Conservation (phyloP, 306 rosid species). For the Albizia julibrissin region DNA sequence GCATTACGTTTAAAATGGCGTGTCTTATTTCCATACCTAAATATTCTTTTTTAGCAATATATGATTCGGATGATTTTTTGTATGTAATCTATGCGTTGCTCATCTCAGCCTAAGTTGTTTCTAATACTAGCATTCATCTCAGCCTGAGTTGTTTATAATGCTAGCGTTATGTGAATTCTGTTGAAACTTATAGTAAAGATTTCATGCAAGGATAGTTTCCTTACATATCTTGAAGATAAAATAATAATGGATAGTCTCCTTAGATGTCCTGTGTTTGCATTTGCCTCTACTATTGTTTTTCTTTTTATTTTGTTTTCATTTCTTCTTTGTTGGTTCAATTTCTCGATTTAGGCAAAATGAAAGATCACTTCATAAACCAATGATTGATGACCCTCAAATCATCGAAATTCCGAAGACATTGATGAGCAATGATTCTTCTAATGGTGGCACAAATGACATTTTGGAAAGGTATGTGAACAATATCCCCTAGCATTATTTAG, state of each 20-base stretch:
- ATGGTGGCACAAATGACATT: conserved; percentile 29
- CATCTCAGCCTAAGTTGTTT: too few species aligned
- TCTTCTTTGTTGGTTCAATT: conserved; percentile 8
- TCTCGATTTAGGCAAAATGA: conserved; percentile 48
- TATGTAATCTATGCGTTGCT: too few species aligned
- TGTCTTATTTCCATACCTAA: not conserved
- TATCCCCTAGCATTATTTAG: conserved; percentile 13
- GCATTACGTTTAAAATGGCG: not conserved
- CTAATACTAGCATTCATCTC: too few species aligned
- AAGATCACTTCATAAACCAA: conserved; percentile 38
- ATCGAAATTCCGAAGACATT: conserved; percentile 33
- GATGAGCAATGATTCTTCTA: conserved; percentile 32
- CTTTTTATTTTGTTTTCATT: not conserved
- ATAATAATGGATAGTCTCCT: too few species aligned
- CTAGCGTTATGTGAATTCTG: too few species aligned
- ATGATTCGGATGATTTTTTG: not conserved
- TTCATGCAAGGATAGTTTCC: too few species aligned
- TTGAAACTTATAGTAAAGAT: too few species aligned
- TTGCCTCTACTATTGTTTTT: too few species aligned
- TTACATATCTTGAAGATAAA: too few species aligned
- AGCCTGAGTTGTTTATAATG: too few species aligned
- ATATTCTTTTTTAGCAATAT: too few species aligned
- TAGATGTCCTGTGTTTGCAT: too few species aligned
- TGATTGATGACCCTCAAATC: conserved; percentile 39
- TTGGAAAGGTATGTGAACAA: conserved; percentile 35